These are phyloP conservation scores for Jatropha multifida DNA, from an alignment of 441 rosid genomes.

Conservation along the genomic window DNA sequence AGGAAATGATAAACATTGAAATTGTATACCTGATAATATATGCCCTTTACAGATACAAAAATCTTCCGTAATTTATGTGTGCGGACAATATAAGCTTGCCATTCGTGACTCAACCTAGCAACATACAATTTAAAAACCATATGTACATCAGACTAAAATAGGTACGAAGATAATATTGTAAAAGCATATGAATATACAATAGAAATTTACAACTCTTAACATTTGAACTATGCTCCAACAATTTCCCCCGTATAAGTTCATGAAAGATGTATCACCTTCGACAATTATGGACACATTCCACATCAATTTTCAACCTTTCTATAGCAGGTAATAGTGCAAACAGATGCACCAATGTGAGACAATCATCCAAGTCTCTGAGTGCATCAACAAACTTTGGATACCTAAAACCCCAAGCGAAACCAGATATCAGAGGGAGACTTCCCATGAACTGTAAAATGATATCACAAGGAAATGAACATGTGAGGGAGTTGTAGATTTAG, in stretches of 20 bases:
- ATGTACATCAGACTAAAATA: background rate
- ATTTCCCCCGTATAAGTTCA: background rate
- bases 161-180: background rate
- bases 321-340: conserved; percentile 87
- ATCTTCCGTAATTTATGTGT: conserved; percentile 77
- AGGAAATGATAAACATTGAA: conserved; percentile 1
- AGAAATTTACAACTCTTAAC: background rate
- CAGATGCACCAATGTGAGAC: conserved; percentile 89
- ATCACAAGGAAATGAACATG: background rate
- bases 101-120: conserved; percentile 84
- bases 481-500: background rate
- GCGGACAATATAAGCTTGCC: conserved; percentile 90
- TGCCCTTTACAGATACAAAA: conserved; percentile 91
- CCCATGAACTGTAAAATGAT: background rate
- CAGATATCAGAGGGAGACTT: background rate
- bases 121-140: conserved; percentile 9
- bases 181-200: background rate
- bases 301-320: conserved; percentile 76
- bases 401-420: conserved; percentile 40
- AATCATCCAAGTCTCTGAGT: conserved; percentile 92
- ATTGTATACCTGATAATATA: conserved; percentile 76
- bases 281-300: conserved; percentile 73
- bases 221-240: background rate
- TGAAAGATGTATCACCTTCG: conserved; percentile 49
- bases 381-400: conserved; percentile 86